These are phyloP conservation scores for Aspergillus fructus DNA, from an alignment of 2,329 filamentous ascomycete genomes.

Conservation along the genomic window DNA sequence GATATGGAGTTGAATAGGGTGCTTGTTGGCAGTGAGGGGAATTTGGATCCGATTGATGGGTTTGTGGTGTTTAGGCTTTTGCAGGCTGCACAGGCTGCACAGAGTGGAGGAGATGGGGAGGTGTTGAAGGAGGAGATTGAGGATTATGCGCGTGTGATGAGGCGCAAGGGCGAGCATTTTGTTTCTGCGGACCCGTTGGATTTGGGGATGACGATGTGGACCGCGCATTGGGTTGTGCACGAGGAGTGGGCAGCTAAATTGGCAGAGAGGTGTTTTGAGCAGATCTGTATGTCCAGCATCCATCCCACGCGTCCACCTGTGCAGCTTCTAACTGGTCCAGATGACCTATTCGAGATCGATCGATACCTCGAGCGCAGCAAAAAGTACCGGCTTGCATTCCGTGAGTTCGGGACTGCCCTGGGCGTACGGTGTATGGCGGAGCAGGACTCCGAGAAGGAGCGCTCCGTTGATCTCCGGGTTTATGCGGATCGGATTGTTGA, in stretches of 20 bases:
- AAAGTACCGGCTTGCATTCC: conserved; percentile 49
- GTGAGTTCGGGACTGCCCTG: conserved; percentile 56
- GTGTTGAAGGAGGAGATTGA: conserved; percentile 51
- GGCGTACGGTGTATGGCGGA: conserved; percentile 46
- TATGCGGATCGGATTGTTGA: conserved; percentile 38
- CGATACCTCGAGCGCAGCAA: conserved; percentile 36
- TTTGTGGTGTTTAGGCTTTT: conserved; percentile 53
- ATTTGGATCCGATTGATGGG: conserved; percentile 57
- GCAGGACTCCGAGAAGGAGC: conserved; percentile 36
- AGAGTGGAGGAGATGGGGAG: conserved; percentile 23
- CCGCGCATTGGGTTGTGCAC: conserved; percentile 50
- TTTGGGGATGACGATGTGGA: conserved; percentile 61
- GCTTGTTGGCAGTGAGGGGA: conserved; percentile 54
- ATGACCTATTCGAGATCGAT: conserved; percentile 36
- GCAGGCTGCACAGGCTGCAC: conserved; percentile 31
- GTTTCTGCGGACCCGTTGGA: conserved; percentile 55
- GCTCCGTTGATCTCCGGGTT: conserved; percentile 27
- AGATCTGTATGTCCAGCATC: conserved; percentile 32
- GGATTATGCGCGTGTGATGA: conserved; percentile 53
- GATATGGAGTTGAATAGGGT: conserved; percentile 49
- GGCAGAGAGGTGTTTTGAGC: conserved; percentile 34
- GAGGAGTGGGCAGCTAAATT: conserved; percentile 52
- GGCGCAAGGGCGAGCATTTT: conserved; percentile 43
- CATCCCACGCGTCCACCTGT: not conserved
- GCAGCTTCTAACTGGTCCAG: conserved; percentile 16